These are phyloP conservation scores for Solioccasus polychromus DNA, from an alignment of 768 basidiomycete species.

Conservation along the genomic window DNA sequence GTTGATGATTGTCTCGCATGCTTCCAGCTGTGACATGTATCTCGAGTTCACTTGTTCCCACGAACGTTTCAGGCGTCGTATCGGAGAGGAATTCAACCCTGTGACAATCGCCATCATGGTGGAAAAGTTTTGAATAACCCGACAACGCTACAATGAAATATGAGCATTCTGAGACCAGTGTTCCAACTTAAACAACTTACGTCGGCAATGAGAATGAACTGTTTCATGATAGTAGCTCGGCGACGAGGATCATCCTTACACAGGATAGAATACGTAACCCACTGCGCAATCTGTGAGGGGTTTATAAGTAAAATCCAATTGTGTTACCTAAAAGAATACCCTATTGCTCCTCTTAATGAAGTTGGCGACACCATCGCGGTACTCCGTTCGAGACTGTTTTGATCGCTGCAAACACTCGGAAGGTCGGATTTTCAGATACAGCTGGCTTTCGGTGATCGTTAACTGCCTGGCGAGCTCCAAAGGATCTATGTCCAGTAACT, in stretches of 20 bases:
- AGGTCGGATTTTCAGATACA: conserved; percentile 58
- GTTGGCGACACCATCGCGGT: conserved; percentile 50
- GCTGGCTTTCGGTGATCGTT: conserved; percentile 58
- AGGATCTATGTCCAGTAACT: conserved; percentile 58
- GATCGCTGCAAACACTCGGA: conserved; percentile 62
- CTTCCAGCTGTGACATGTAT: conserved; percentile 45
- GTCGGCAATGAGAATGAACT: conserved; percentile 65
- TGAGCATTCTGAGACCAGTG: conserved; percentile 4
- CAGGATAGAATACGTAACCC: conserved; percentile 60
- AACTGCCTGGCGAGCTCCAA: conserved; percentile 66
- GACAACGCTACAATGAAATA: conserved; percentile 46
- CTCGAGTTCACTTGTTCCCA: conserved; percentile 55
- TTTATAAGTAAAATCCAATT: neutral
- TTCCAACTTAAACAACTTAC: conserved; percentile 35
- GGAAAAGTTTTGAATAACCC: conserved; percentile 62
- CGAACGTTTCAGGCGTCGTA: conserved; percentile 62
- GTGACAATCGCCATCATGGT: conserved; percentile 67
- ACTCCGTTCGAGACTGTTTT: conserved; percentile 41
- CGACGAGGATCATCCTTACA: conserved; percentile 55
- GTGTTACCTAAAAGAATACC: conserved; percentile 24
- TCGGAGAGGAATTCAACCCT: conserved; percentile 63
- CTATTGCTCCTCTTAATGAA: conserved; percentile 60
- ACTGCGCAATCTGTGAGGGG: conserved; percentile 47
- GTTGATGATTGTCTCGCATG: conserved; percentile 58
- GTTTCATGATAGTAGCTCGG: conserved; percentile 59